Conservation (phyloP, 306 rosid genomes). For the Carpinus viminea region DNA sequence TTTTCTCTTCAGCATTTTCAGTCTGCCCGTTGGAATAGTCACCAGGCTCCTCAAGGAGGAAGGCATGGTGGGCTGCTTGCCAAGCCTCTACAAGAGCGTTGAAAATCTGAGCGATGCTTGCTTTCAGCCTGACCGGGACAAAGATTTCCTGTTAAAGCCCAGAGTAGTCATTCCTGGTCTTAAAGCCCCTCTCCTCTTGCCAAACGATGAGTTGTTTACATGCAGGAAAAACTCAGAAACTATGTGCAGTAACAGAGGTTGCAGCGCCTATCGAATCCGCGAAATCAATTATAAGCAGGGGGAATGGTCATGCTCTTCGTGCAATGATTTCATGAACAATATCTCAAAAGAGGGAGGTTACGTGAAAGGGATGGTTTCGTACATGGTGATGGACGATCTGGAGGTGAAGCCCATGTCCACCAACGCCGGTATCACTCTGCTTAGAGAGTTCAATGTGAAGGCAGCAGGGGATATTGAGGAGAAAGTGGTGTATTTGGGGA, state of each 20-base stretch:
- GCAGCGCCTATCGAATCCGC: too few relatives aligned
- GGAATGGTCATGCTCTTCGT: too few relatives aligned
- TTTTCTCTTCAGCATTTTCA: constrained; percentile 23
- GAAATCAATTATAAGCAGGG: too few relatives aligned
- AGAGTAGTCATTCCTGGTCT: neutral
- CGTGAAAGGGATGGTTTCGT: constrained; percentile 32
- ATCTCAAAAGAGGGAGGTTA: neutral
- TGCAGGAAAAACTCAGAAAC: neutral
- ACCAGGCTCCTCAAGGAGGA: neutral
- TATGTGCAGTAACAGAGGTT: neutral
- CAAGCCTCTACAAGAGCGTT: constrained; percentile 18
- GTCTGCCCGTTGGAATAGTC: constrained; percentile 18
- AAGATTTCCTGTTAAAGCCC: constrained; percentile 4
- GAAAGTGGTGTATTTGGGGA: constrained; percentile 17
- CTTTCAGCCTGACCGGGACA: neutral
- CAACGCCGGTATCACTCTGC: neutral
- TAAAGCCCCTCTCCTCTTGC: neutral
- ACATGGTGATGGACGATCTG: constrained; percentile 44
- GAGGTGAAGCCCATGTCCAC: constrained; percentile 34
- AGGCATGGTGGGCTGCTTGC: constrained; percentile 15
- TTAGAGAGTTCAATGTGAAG: constrained; percentile 25
- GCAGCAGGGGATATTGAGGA: constrained; percentile 24
- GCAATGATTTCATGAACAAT: neutral
- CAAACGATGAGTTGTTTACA: neutral
- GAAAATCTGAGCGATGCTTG: neutral